Base-by-base conservation (phyloP, 352 stramenopile species). In the Phytophthora aleatoria region DNA sequence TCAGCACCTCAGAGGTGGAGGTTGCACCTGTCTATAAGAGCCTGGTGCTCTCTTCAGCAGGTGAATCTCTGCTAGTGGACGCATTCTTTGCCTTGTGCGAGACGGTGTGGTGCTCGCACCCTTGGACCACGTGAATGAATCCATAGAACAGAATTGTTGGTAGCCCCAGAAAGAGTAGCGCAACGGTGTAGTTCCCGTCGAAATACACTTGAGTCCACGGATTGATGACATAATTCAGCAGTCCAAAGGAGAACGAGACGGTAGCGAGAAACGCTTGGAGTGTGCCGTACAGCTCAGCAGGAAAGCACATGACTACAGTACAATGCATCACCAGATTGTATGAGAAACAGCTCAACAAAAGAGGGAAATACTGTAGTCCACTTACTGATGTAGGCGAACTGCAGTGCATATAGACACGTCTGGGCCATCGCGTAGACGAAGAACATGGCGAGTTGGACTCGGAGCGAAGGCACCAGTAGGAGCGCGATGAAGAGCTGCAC, bases 341-440 rank as follows among this genome's bases (percentile, higher is more conserved):
- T 68, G 28, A 65, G 13, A 36, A 61, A 28, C 24, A 42, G 43
- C 5, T 15, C n/a, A 52, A 28, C 15, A 41, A 33, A 31, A n/a
- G 36, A 26, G 10, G 3, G 39, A 28, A 39, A 30, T 27, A 28
- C 7, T 24, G 35, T 8, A 8, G 51, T 54, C 1, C 0, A 83
- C 83, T 69, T 65, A 92, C 85, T 92, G 64, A 92, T 92, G 51
- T 92, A 94, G 24, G 85, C 86, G 57, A 94, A 94, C 45, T 94
- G 85, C n/a, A 94, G 73, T 13, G 83, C 78, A 50, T 94, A 94
- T 10, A 94, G 52, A 54, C 78, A 90, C 2, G 81, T 82, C 57
- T 94, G 85, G 0, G 85, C 85, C 69, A 94, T 87, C 24, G 85
- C 80, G 57, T 86, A 90, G 28, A 91, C 75, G 51, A 91, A 62